Evolutionary conservation across 257 asterid species (phyloP), one percentile per base, ranked within the genome.

Genomic region (Handroanthus guayacan): DNA sequence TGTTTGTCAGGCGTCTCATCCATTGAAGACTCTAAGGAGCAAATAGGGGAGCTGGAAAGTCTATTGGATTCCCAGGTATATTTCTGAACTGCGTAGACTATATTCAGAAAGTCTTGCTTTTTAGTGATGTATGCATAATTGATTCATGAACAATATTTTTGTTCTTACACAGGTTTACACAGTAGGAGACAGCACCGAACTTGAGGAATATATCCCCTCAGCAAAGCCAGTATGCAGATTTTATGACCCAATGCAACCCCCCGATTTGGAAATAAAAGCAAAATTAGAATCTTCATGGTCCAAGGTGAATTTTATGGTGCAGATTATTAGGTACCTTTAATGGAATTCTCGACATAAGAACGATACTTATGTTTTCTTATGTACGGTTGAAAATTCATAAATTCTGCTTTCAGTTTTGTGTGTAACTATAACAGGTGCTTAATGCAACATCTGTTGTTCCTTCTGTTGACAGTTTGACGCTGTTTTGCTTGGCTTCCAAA

Each of bases 11-110:
- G 96, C 17, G 82, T 86, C 66, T 80, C 86, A 50, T 80, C 92
- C 68, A 39, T 39, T 20, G 65, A 70, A 73, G 86, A 80, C 65
- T 84, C 86, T n/a, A 77, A 79, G 80, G 81, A 76, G 76, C 88
- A 89, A 78, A 82, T 90, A 48, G 76, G 77, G 64, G 94, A 86
- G 78, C 97, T 95, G 58, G 97, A 95, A 88, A 80, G 79, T 72
- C 85, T 91, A 79, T 82, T 92, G 83, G 98, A 95, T 84, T 89
- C 97, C 68, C 91, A 77, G 90, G 97, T 88, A 79, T 20, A 6
- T 76, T 67, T 74, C 71, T 58, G 57, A 44, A 60, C 58, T 62
- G 20, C 50, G 71, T 48, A 44, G n/a, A 47, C 16, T 60, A 9
- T 47, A 61, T 64, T 60, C 39, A 62, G 16, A 18, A 81, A 78